These are phyloP conservation scores for Kluyveromyces lactis DNA, from an alignment of 805 yeast genomes.

Conservation along the genomic window DNA sequence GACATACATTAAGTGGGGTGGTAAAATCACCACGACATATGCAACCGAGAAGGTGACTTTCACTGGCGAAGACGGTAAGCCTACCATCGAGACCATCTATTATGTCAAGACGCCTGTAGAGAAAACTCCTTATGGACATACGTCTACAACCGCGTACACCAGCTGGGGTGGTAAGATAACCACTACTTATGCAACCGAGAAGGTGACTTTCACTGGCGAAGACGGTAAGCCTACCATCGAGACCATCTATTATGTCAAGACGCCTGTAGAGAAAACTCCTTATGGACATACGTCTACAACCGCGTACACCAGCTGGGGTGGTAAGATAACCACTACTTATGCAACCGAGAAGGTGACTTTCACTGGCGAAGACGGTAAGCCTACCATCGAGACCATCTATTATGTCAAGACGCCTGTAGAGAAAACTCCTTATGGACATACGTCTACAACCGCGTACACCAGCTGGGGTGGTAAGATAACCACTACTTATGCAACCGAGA, in stretches of 20 bases:
- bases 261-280: not conserved
- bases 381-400: not conserved
- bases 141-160: not conserved
- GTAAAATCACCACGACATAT: not conserved
- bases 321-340: not conserved
- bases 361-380: not conserved
- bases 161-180: not conserved
- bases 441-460: not conserved
- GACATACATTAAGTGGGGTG: not conserved
- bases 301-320: not conserved
- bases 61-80: not conserved
- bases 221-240: not conserved
- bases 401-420: not conserved
- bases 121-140: not conserved
- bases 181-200: not conserved
- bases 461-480: not conserved
- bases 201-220: not conserved
- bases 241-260: not conserved
- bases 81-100: not conserved
- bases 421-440: too few relatives aligned
- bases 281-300: not conserved
- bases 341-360: not conserved
- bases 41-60: not conserved
- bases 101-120: not conserved
- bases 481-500: not conserved